phyloP scores from a whole-genome alignment of 179 eudicot species.

The Beta corolliflora region DNA sequence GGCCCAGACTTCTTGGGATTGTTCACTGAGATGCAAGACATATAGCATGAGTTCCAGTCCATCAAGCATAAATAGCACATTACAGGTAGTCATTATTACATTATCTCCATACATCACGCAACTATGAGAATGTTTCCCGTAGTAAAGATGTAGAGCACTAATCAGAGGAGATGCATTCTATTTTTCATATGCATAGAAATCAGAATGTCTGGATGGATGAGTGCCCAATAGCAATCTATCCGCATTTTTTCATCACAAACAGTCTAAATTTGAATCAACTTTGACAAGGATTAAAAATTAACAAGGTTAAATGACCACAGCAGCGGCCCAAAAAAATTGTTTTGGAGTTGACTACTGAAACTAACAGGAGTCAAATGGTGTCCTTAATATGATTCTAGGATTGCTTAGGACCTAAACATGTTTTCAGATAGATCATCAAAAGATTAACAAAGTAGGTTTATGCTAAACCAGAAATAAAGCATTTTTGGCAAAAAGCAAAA shows the following conservation, averaged over 20 bases:
- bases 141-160: not conserved
- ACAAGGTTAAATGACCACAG: not conserved
- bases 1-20: constrained; percentile 96
- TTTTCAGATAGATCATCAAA: not conserved
- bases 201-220: not conserved
- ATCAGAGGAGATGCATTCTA: not conserved
- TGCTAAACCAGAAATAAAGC: not conserved
- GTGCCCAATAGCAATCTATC: not conserved
- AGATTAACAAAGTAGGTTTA: not conserved
- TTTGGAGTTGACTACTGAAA: not conserved
- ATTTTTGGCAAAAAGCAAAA: not conserved
- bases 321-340: not conserved
- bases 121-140: not conserved
- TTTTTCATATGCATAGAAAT: not conserved
- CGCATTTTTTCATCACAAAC: not conserved
- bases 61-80: not conserved
- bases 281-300: not conserved
- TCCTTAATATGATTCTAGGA: not conserved
- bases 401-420: not conserved
- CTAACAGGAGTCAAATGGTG: not conserved
- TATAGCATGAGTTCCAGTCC: constrained; percentile 8
- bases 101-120: not conserved
- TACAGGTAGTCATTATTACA: not conserved
- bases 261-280: not conserved
- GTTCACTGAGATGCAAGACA: constrained; percentile 64